Evolutionary conservation across 192 early-diverging fungal genomes (phyloP).

Genomic region (Glomus cerebriforme): DNA sequence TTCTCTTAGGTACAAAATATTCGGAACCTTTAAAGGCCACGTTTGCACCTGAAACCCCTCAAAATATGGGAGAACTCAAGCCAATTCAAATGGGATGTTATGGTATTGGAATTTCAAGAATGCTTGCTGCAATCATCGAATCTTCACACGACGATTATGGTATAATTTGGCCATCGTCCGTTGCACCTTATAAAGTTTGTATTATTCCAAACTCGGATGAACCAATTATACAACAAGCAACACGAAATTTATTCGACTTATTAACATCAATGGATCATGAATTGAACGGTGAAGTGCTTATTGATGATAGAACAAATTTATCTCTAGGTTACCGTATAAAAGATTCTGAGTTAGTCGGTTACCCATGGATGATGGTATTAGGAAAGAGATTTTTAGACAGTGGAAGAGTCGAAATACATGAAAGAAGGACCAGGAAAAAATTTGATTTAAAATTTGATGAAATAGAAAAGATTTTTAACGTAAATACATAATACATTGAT

Average conservation of each 20-base stretch:
- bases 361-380: constrained; percentile 74
- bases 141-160: constrained; percentile 63
- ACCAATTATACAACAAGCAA: constrained; percentile 33
- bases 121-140: constrained; percentile 79
- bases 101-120: constrained; percentile 83
- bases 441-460: constrained; percentile 5
- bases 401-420: constrained; percentile 52
- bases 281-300: constrained; percentile 53
- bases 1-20: constrained; percentile 88
- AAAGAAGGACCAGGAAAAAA: constrained; percentile 39
- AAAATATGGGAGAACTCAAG: constrained; percentile 36
- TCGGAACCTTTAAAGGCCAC: constrained; percentile 68
- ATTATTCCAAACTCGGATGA: constrained; percentile 62
- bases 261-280: constrained; percentile 30
- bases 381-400: constrained; percentile 62
- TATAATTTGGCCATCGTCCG: constrained; percentile 76
- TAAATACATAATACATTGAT: no score
- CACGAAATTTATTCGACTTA: constrained; percentile 48
- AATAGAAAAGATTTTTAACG: neutral
- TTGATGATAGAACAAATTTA: constrained; percentile 71
- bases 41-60: constrained; percentile 37
- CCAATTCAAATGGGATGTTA: constrained; percentile 90
- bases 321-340: constrained; percentile 80
- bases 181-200: constrained; percentile 76
- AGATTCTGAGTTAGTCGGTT: constrained; percentile 81